Conservation (phyloP, 1,284 basidiomycete species). For the Lignosus rhinocerotis region DNA sequence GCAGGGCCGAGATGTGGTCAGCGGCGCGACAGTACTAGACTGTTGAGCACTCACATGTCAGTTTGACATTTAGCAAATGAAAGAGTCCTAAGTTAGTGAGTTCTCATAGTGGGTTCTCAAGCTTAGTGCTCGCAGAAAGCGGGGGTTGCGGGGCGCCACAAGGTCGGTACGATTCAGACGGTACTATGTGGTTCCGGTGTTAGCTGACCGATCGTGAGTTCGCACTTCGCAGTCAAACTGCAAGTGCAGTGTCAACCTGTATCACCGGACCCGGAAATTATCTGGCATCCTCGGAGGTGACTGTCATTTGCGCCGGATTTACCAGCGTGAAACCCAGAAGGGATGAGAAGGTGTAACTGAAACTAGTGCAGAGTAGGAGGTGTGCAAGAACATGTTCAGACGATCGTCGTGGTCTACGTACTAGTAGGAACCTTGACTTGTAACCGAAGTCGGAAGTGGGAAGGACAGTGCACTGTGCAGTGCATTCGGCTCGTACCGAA, state of each 20-base stretch:
- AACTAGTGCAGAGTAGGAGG: background rate
- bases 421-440: too few species aligned
- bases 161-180: background rate
- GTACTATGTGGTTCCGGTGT: background rate
- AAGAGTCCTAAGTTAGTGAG: too few species aligned
- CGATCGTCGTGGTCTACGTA: background rate
- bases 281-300: background rate
- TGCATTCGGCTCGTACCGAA: too few species aligned
- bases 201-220: background rate
- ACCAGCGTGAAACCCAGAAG: background rate
- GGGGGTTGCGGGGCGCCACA: background rate
- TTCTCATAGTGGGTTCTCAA: too few species aligned
- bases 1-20: background rate
- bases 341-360: background rate
- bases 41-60: background rate
- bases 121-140: too few species aligned
- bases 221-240: too few species aligned
- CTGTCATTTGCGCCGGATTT: background rate
- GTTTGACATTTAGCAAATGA: background rate
- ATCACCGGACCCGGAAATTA: background rate
- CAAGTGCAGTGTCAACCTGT: background rate
- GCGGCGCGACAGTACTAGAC: background rate
- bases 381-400: background rate
- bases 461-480: too few species aligned
- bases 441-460: too few species aligned